Base-by-base conservation (phyloP, 176 grass and related monocot species). In the Carex pumila region DNA sequence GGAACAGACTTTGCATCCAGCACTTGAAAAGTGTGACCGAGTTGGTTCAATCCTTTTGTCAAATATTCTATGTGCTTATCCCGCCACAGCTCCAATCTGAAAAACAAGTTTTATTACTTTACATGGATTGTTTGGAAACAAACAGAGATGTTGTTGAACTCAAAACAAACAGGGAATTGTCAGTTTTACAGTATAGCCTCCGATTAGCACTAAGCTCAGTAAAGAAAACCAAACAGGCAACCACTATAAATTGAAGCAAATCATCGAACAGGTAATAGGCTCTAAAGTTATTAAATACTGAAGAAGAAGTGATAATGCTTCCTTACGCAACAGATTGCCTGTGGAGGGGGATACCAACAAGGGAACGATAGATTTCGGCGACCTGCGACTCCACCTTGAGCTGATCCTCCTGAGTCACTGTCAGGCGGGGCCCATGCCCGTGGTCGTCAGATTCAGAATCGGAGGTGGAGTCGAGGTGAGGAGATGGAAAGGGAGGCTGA, bases 1-100 rank as follows among this genome's bases (percentile, higher is more conserved):
- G 31, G 83, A 79, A 50, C 45, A 79, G 87, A 94, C 93, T 92
- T 94, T 67, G 96, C 93, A 94, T 99, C 96, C 3, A 95, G 91
- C 61, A 91, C 91, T 84, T 90, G 73, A 88, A 88, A 99, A 87
- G 45, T 82, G 8, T 93, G 91, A 22, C 81, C 89, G 0, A 99
- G 93, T 84, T 86, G 85, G 57, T 83, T 84, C 39, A 92, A 79
- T 34, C 93, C 89, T 79, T 57, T 90, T 6, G 65, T 94, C 78
- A 99, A 69, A 84, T 89, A 99, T 30, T 92, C 88, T 7, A 88
- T 75, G 84, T 99, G 96, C 7, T 89, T 85, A 73, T 95, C 91
- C 13, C 91, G 93, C 89, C 89, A 88, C 13, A 99, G 60, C 70
- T 95, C 96, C 61, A 95, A 61, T 89, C 93, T 99, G 64, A 82